A percentile compares a stretch with the other conserved stretches of the same genome.
phyloP scores from a whole-genome alignment of 1,139 yeast genomes.

The Yamadazyma diospyri region DNA sequence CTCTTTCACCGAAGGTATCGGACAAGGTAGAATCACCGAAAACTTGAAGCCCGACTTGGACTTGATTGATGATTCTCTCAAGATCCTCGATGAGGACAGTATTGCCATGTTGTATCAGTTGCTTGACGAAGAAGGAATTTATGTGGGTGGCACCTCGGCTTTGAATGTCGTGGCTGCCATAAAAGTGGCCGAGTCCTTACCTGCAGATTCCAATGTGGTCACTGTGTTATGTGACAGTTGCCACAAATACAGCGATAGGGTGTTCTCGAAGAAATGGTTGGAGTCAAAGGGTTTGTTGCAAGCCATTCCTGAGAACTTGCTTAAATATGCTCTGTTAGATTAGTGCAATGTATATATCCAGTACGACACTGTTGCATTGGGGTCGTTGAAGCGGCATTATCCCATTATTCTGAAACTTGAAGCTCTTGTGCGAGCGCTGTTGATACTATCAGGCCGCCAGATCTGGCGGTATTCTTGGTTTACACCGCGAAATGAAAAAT shows the following conservation, averaged over 20 bases:
- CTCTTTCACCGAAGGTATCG: constrained; percentile 93
- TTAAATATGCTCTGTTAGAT: constrained; percentile 49
- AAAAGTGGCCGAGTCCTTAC: constrained; percentile 68
- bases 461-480: too few relatives aligned
- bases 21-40: constrained; percentile 88
- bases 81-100: constrained; percentile 69
- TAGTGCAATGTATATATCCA: neutral
- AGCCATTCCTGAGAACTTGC: constrained; percentile 65
- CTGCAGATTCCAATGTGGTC: constrained; percentile 78
- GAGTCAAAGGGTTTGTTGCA: constrained; percentile 62
- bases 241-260: constrained; percentile 78
- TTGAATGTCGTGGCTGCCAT: constrained; percentile 81
- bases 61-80: constrained; percentile 68
- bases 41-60: constrained; percentile 73
- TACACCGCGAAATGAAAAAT: neutral
- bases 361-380: neutral
- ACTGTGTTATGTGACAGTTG: constrained; percentile 87
- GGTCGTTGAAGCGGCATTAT: too few relatives aligned
- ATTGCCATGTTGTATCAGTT: constrained; percentile 80
- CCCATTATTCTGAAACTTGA: too few relatives aligned
- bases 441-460: too few relatives aligned
- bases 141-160: constrained; percentile 86
- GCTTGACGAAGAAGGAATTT: constrained; percentile 85
- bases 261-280: constrained; percentile 77
- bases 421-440: too few relatives aligned